Conservation (phyloP, 306 rosid species). For the Glycine soja region DNA sequence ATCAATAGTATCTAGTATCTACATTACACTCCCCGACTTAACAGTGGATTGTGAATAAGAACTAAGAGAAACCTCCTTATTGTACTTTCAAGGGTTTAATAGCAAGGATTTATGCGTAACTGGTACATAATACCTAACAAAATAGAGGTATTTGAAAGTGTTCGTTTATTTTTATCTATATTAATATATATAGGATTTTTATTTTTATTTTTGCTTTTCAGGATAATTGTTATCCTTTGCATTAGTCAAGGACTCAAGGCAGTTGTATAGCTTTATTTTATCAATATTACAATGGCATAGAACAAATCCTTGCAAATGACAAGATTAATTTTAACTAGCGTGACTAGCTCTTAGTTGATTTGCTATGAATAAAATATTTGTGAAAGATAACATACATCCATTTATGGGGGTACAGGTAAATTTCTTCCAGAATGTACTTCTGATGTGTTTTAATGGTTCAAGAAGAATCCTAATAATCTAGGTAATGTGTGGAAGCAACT, state of each 20-base stretch:
- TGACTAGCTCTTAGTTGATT: background rate
- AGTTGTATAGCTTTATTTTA: background rate
- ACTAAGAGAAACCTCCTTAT: background rate
- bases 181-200: too few relatives aligned
- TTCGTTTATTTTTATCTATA: background rate
- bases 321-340: background rate
- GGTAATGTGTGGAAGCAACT: background rate
- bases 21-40: background rate
- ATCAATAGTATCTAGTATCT: too few relatives aligned
- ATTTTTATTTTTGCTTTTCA: background rate
- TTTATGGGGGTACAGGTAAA: background rate
- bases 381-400: background rate
- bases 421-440: background rate
- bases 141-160: background rate
- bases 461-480: background rate
- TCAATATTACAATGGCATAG: background rate
- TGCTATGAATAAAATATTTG: too few relatives aligned
- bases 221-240: background rate
- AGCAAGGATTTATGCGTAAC: background rate
- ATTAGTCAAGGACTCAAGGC: background rate
- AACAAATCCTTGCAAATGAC: background rate
- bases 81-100: conserved; percentile 16
- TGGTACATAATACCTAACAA: background rate
- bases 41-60: background rate
- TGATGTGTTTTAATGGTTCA: background rate